These are phyloP conservation scores for Monascus ruber DNA, from an alignment of 2,329 filamentous ascomycete genomes.

Conservation along the genomic window DNA sequence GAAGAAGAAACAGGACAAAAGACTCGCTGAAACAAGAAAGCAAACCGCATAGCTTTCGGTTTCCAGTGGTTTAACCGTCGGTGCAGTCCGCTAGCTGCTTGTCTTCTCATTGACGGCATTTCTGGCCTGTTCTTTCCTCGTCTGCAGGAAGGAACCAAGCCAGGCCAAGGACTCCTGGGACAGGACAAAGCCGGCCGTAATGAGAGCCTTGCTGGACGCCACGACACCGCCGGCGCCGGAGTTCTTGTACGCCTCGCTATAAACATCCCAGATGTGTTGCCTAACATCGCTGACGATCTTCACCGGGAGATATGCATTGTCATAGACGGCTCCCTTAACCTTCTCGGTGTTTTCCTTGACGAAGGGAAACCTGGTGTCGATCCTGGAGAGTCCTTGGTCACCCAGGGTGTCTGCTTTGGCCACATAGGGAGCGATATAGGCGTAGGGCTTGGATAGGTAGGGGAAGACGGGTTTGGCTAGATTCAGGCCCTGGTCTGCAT, in stretches of 20 bases:
- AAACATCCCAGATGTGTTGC: conserved; percentile 32
- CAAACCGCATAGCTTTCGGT: too few species aligned
- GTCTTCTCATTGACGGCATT: conserved; percentile 41
- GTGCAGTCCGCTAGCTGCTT: conserved; percentile 5
- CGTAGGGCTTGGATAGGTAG: conserved; percentile 67
- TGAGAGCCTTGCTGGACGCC: conserved; percentile 57
- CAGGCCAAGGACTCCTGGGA: conserved; percentile 53
- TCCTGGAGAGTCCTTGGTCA: conserved; percentile 55
- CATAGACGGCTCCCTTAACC: conserved; percentile 53
- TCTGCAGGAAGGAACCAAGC: conserved; percentile 47
- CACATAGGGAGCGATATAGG: conserved; percentile 75
- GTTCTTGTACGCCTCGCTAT: conserved; percentile 36
- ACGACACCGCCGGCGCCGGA: conserved; percentile 47
- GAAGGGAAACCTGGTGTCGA: conserved; percentile 60
- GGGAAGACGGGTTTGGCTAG: conserved; percentile 69
- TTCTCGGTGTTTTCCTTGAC: conserved; percentile 66
- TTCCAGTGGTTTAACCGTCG: too few species aligned
- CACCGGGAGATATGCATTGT: conserved; percentile 51
- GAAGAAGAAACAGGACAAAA: too few species aligned
- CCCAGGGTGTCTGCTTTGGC: conserved; percentile 68
- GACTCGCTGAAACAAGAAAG: too few species aligned
- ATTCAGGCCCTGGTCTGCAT: conserved; percentile 58
- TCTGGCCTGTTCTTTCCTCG: conserved; percentile 53
- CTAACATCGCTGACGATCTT: conserved; percentile 50
- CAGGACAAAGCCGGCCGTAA: conserved; percentile 57